These are phyloP conservation scores for Ascodesmis nigricans DNA, from an alignment of 495 filamentous ascomycete genomes.

Conservation along the genomic window DNA sequence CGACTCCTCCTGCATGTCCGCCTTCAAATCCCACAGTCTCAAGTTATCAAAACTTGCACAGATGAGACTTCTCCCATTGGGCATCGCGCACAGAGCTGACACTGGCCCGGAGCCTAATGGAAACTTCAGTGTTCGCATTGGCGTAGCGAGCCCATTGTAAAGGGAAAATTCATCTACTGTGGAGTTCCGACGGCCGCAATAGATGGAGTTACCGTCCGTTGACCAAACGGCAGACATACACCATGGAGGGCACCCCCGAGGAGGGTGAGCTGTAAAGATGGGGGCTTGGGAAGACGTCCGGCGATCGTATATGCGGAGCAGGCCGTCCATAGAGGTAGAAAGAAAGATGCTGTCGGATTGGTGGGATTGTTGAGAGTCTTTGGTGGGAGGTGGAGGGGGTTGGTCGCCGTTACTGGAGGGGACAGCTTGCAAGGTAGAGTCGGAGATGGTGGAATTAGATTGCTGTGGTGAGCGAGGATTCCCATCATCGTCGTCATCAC, in stretches of 20 bases:
- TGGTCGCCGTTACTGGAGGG: not conserved
- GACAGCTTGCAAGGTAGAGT: not conserved
- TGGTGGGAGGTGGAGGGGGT: too few relatives aligned
- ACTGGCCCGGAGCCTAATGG: conserved; percentile 76
- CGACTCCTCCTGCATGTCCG: conserved; percentile 36
- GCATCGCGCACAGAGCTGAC: conserved; percentile 69
- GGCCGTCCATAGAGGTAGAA: conserved; percentile 69
- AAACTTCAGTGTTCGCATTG: conserved; percentile 70
- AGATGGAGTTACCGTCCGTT: conserved; percentile 86
- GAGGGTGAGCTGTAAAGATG: conserved; percentile 41
- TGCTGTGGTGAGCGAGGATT: too few relatives aligned
- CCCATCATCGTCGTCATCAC: conserved; percentile 42
- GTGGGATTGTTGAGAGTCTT: conserved; percentile 14
- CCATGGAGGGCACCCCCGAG: conserved; percentile 61
- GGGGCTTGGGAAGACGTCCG: conserved; percentile 46
- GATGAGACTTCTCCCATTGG: conserved; percentile 77
- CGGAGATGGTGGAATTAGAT: too few relatives aligned
- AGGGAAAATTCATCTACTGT: conserved; percentile 87
- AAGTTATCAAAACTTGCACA: conserved; percentile 93
- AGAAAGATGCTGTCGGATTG: conserved; percentile 42
- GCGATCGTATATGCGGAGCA: conserved; percentile 78
- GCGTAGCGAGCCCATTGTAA: conserved; percentile 50
- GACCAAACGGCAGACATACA: conserved; percentile 98
- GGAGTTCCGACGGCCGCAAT: conserved; percentile 76
- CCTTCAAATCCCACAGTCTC: conserved; percentile 72